Evolutionary conservation across 345 rosid species (phyloP), one percentile per base, ranked within the genome.

Genomic region (Acer saccharum): DNA sequence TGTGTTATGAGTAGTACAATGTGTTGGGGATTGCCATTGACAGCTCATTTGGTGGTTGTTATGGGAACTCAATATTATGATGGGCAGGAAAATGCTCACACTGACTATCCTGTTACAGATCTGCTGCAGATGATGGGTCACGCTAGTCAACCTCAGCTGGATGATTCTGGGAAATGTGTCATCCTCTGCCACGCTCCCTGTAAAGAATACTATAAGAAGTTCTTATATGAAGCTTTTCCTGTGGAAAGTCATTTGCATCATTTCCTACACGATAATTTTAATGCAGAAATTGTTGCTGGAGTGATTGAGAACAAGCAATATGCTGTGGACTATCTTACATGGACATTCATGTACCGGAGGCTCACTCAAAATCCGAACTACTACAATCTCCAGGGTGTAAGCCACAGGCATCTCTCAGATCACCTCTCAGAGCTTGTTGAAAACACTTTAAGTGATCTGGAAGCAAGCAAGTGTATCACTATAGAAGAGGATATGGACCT

Each of bases 331-430:
- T 91, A 90, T 81, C 92, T 96, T 27, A 94, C 98, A 9, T 94
- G 99, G 99, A 92, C 99, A 17, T 94, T 94, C 86, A 91, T 88
- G 98, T 91, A 92, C 76, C 86, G 98, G 89, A 87, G 99, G 88
- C 89, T 94, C 74, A 85, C 96, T 18, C 94, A 91, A 81, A 96
- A 95, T 72, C 99, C 98, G 54, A 94, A 95, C 82, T 95, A 91
- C 89, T 23, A 23, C 25, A 23, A 23, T 23, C 25, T 23, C 25
- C 25, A 23, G 25, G 25, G 25, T 23, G 25, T 23, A 23, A 23
- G 25, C 25, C 25, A 23, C 25, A 23, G 25, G 25, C 25, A 23
- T 23, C 25, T 23, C 25, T 23, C 25, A 23, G 25, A 23, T 23
- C 25, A 23, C 25, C 25, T 23, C 25, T 23, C 25, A 23, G 25